Evolutionary conservation across 2,329 filamentous ascomycete species (phyloP).

Genomic region (Tympanopsis confertula): DNA sequence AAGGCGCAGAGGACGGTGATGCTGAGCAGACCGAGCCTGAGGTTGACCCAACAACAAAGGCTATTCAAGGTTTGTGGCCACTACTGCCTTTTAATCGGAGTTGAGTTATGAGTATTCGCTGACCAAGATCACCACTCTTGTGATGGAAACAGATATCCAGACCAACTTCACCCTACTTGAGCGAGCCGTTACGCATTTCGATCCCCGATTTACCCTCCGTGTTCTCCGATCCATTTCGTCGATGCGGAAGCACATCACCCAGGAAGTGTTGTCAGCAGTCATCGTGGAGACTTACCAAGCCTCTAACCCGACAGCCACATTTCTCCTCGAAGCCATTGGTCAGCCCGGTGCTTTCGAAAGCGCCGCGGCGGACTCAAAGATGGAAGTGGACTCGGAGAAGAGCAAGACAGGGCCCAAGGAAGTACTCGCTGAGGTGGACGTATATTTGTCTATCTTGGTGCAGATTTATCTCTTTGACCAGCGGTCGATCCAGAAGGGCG

Average conservation of each 20-base stretch:
- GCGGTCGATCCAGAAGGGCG: conserved; percentile 69
- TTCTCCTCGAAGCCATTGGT: conserved; percentile 59
- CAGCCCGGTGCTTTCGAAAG: conserved; percentile 54
- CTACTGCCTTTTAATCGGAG: too few species aligned
- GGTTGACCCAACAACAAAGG: background rate
- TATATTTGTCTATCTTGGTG: conserved; percentile 75
- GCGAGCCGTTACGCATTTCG: conserved; percentile 82
- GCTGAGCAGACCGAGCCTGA: conserved; percentile 31
- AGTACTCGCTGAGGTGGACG: conserved; percentile 73
- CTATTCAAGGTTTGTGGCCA: conserved; percentile 1
- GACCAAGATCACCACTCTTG: conserved; percentile 2
- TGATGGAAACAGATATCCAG: conserved; percentile 66
- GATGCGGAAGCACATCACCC: conserved; percentile 78
- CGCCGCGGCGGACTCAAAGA: conserved; percentile 45
- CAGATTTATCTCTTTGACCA: conserved; percentile 84
- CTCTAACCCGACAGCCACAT: conserved; percentile 44
- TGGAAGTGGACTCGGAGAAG: conserved; percentile 59
- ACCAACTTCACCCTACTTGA: conserved; percentile 86
- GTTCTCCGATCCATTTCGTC: conserved; percentile 92
- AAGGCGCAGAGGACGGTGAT: conserved; percentile 24
- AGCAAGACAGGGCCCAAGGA: conserved; percentile 51
- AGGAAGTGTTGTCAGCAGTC: conserved; percentile 69
- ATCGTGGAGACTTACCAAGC: conserved; percentile 70
- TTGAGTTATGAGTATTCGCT: conserved; percentile 9
- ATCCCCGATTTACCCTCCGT: conserved; percentile 86